phyloP scores from a whole-genome alignment of 306 rosid species.

The Cucurbita moschata region DNA sequence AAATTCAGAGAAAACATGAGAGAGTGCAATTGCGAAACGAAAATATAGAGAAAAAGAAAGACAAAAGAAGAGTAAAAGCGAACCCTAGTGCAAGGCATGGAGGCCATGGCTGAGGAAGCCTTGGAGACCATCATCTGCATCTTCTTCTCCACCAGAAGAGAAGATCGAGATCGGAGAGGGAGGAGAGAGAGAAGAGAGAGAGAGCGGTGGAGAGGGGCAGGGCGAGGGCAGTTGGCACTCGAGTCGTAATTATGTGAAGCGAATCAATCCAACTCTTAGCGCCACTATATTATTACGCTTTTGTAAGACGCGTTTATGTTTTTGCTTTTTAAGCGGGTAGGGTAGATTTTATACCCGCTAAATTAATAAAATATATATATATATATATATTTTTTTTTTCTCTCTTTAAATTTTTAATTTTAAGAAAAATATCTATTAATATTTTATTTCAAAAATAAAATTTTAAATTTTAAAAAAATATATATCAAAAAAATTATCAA shows the following conservation, averaged over 20 bases:
- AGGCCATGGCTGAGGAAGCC: slow-evolving; percentile 52
- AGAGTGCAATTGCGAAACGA: background rate
- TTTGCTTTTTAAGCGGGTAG: background rate
- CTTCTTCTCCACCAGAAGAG: background rate
- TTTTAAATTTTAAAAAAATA: no score
- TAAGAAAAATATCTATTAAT: no score
- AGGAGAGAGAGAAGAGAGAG: background rate
- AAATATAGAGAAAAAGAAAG: background rate
- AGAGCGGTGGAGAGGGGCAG: background rate
- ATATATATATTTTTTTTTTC: no score
- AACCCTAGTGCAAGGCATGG: slow-evolving; percentile 52
- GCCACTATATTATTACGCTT: background rate
- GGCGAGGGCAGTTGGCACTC: background rate
- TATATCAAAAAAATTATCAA: no score
- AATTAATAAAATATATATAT: no score
- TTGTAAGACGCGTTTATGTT: background rate
- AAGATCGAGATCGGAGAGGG: background rate
- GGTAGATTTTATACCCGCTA: background rate
- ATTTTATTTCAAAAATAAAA: no score
- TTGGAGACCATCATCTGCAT: slow-evolving; percentile 56
- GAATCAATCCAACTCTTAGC: background rate
- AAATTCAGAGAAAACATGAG: background rate
- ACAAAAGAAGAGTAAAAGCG: background rate
- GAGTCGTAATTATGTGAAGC: slow-evolving; percentile 4
- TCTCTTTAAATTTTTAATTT: no score